These are phyloP conservation scores for Fusarium hainanense DNA, from an alignment of 2,329 filamentous ascomycete species.

Conservation along the genomic window DNA sequence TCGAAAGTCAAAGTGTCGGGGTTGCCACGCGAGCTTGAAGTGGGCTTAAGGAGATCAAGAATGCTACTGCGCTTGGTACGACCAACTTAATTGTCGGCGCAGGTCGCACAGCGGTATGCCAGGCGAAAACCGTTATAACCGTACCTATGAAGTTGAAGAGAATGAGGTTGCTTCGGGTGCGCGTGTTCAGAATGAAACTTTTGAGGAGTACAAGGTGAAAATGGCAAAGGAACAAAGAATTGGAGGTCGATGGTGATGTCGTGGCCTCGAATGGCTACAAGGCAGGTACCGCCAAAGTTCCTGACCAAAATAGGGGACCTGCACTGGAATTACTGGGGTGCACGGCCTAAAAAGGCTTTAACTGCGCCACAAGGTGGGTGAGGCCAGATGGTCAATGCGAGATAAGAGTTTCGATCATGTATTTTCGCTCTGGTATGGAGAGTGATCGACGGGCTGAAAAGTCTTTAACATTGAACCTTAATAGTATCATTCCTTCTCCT, in stretches of 20 bases:
- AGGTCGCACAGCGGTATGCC: conserved; percentile 25
- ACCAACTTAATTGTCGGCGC: conserved; percentile 18
- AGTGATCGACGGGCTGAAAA: conserved; percentile 1
- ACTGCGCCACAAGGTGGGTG: conserved; percentile 29
- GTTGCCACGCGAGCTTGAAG: conserved; percentile 28
- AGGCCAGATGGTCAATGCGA: conserved; percentile 22
- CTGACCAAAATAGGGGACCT: conserved; percentile 40
- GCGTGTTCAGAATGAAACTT: not conserved
- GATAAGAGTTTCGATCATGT: conserved; percentile 12
- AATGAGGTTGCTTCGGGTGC: conserved; percentile 1
- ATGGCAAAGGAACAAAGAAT: conserved; percentile 19
- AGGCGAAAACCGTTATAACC: conserved; percentile 2
- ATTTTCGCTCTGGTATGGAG: conserved; percentile 3
- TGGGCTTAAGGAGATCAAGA: conserved; percentile 11
- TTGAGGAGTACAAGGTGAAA: not conserved
- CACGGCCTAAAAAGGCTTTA: not conserved
- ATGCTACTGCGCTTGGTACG: conserved; percentile 12
- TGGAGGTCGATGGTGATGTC: conserved; percentile 35
- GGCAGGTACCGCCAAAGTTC: conserved; percentile 19
- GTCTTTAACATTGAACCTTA: not conserved
- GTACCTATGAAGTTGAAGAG: conserved; percentile 28
- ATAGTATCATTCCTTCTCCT: not conserved
- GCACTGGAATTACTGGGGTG: conserved; percentile 14
- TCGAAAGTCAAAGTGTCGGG: conserved; percentile 8
- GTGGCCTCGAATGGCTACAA: conserved; percentile 38